Evolutionary conservation across 2,329 filamentous ascomycete genomes (phyloP).

Genomic region (Aspergillus quadricinctus): DNA sequence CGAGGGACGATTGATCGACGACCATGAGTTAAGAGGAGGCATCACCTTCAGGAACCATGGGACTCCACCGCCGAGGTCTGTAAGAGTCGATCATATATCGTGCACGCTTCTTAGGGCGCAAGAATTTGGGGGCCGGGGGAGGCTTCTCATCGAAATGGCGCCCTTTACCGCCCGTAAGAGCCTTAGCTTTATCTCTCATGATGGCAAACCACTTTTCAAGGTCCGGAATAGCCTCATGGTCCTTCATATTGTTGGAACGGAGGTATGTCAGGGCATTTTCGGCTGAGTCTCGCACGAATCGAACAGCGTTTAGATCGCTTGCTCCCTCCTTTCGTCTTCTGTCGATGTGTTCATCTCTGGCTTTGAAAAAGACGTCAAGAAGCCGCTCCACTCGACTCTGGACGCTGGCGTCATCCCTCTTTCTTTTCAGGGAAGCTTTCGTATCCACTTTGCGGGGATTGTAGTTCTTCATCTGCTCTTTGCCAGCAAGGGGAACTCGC

Average conservation of each 20-base stretch:
- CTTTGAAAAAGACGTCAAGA: constrained; percentile 30
- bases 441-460: neutral
- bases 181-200: constrained; percentile 32
- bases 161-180: constrained; percentile 36
- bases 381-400: constrained; percentile 14
- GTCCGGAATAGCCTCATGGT: constrained; percentile 15
- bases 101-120: constrained; percentile 5
- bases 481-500: neutral
- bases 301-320: constrained; percentile 24
- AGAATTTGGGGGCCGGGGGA: constrained; percentile 3
- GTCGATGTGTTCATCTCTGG: constrained; percentile 35
- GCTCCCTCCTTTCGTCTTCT: constrained; percentile 20
- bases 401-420: neutral
- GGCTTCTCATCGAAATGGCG: constrained; percentile 33
- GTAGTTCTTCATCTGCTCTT: neutral
- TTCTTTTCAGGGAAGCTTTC: neutral
- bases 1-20: neutral
- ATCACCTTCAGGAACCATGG: neutral
- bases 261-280: constrained; percentile 32
- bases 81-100: constrained; percentile 23
- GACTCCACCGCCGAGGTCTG: constrained; percentile 11
- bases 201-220: constrained; percentile 29
- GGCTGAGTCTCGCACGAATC: constrained; percentile 42
- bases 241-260: neutral
- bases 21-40: neutral